Conservation (phyloP, 1,284 basidiomycete species). For the Ustilago lituana region DNA sequence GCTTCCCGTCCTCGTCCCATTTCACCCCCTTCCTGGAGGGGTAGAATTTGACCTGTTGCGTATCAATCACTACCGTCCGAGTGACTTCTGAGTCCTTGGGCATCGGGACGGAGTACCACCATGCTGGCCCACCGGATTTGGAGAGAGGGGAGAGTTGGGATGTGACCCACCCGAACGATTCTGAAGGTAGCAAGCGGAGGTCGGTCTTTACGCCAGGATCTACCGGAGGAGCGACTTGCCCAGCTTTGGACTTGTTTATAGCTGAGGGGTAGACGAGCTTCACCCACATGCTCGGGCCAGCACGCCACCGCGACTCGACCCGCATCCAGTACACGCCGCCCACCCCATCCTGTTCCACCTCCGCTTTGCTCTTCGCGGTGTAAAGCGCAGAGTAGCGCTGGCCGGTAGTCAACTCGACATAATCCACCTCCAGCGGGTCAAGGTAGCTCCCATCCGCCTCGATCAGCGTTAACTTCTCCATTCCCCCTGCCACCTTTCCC, state of each 20-base stretch:
- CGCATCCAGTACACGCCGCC: slow-evolving; percentile 50
- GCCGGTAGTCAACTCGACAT: slow-evolving; percentile 49
- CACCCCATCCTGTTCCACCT: slow-evolving; percentile 34
- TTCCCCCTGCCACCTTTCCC: neutral
- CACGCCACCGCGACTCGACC: slow-evolving; percentile 44
- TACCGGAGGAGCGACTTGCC: neutral
- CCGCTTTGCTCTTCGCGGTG: slow-evolving; percentile 4
- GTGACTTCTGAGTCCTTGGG: slow-evolving; percentile 44
- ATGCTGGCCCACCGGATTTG: neutral
- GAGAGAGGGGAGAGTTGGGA: slow-evolving; percentile 17
- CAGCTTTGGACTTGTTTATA: neutral
- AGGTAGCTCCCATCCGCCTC: slow-evolving; percentile 58
- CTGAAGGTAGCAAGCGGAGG: slow-evolving; percentile 17
- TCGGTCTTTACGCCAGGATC: slow-evolving; percentile 1
- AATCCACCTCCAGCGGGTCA: slow-evolving; percentile 15
- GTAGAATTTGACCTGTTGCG: slow-evolving; percentile 38
- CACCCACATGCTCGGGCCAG: slow-evolving; percentile 36
- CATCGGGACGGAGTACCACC: slow-evolving; percentile 14
- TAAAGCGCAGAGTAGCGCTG: slow-evolving; percentile 56
- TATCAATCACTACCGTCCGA: slow-evolving; percentile 42
- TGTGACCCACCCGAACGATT: slow-evolving; percentile 46
- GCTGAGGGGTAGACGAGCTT: slow-evolving; percentile 34
- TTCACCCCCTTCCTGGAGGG: slow-evolving; percentile 15
- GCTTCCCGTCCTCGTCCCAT: slow-evolving; percentile 31
- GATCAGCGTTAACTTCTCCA: slow-evolving; percentile 44